Evolutionary conservation across 2,329 filamentous ascomycete genomes (phyloP), one percentile per base, ranked within the genome.

Genomic region (Dichotomopilus funicola): DNA sequence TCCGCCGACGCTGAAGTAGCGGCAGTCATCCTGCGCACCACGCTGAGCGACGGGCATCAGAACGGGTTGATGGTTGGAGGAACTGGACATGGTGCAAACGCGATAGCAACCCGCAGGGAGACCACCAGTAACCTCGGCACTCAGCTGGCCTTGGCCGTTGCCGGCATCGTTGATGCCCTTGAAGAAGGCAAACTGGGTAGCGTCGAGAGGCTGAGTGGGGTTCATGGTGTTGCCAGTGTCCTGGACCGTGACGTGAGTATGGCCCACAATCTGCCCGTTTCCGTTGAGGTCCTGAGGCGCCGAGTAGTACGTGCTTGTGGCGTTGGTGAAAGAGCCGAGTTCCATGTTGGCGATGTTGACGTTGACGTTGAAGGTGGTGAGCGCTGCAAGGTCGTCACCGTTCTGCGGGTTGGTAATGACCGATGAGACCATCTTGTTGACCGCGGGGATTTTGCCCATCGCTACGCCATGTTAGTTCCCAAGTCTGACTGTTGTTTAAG

Each of bases 11-110:
- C 75, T 79, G 65, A 85, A 81, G 64, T 80, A 80, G 50, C 77
- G 72, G 66, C 83, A 86, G 66, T 86, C 83, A 63, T 87, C 83
- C 67, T 86, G 82, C 46, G 80, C 75, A 69, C 83, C 83, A 68
- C 83, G 80, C 71, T 86, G 83, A 54, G 83, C 83, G 52, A 86
- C 78, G 51, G 82, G 81, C 82, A 85, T 85, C 53, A 84, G 66
- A 8, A 85, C 80, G 55, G 81, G 81, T 71, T 86, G 82, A 65
- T 87, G 83, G 73, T 86, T 87, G 62, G 80, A 72, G n/a, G 83
- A 71, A 58, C 77, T 71, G 34, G 77, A 75, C 79, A 87, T 83
- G 64, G 78, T 81, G 75, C 83, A 87, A 59, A 84, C 70, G 63
- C 83, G 81, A 72, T 86, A 87, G 72, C 80, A 82, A 38, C 83